Base-by-base conservation (phyloP, 768 basidiomycete genomes). In the Psilocybe cyanescens region DNA sequence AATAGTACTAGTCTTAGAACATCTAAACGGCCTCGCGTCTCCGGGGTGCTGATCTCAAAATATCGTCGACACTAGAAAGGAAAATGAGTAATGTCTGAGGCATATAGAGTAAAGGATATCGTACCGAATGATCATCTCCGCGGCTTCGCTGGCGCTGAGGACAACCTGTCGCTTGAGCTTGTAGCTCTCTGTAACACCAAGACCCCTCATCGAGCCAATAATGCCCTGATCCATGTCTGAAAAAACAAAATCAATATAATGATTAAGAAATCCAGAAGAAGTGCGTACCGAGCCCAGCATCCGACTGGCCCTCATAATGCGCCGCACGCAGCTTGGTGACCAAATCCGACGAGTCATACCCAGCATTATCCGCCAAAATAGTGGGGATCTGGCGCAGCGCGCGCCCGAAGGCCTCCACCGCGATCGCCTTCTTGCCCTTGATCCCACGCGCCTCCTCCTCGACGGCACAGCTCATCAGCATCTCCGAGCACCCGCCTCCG, bases 151-250 rank as follows among this genome's bases (percentile, higher is more conserved):
- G 1, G 97, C 96, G 70, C 94, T 97, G 50, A 92, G 77, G 3
- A 99, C 90, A 1, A 99, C 96, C 75, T 98, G 96, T 44, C 90
- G 82, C 80, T 99, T 99, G 65, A 99, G 81, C 80, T 99, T 99
- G 78, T 94, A 99, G 68, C 93, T 95, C 79, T 99, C 97, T 0
- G 96, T 98, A 39, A 99, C 78, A 33, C 97, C 97, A 9, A 97
- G 79, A 51, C 86, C 76, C 67, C 76, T 82, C 97, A 99, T 98
- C 6, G 94, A 95, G 0, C 85, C 95, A 58, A 99, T 89, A 0
- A 79, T 76, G 2, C 94, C 97, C 48, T 86, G 70, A 33, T 94
- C 85, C 95, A 99, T 96, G 71, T 98, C 97, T 94, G 72, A 16
- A 11, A 16, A 58, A 6, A 16, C 33, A 53, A 12, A 11, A 28